phyloP scores from a whole-genome alignment of 257 asterid genomes.

The Echium plantagineum region DNA sequence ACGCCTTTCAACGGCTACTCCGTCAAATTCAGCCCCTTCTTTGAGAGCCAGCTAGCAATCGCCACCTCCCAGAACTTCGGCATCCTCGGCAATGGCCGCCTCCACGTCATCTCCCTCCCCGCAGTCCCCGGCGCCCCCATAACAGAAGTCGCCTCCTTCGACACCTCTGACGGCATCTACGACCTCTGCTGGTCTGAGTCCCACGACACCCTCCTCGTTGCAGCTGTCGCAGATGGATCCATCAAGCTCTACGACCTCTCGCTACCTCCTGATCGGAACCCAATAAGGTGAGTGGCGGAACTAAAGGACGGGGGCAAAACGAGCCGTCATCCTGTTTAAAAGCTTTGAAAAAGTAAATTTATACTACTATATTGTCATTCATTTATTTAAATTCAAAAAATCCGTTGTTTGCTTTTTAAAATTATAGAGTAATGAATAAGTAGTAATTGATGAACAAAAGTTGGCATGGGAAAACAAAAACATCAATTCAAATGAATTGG shows the following conservation, averaged over 20 bases:
- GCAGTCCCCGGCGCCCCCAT: conserved; percentile 39
- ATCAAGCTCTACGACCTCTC: conserved; percentile 77
- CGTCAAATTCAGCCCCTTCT: neutral
- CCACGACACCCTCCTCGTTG: conserved; percentile 76
- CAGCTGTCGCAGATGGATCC: conserved; percentile 89
- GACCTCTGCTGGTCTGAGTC: conserved; percentile 97
- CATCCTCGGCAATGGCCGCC: conserved; percentile 91
- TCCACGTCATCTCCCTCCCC: conserved; percentile 75
- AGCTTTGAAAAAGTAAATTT: too few species aligned
- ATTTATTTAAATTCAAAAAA: too few species aligned
- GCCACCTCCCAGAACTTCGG: conserved; percentile 95
- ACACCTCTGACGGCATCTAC: conserved; percentile 91
- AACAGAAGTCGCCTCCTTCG: conserved; percentile 64
- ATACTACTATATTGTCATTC: too few species aligned
- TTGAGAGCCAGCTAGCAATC: conserved; percentile 32
- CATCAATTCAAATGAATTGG: too few species aligned
- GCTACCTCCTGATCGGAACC: conserved; percentile 69
- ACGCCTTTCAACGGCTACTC: neutral
- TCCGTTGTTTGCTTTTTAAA: too few species aligned
- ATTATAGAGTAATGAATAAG: too few species aligned
- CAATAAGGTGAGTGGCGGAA: conserved; percentile 36
- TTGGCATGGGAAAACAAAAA: too few species aligned
- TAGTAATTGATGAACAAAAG: too few species aligned
- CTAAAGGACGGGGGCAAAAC: too few species aligned
- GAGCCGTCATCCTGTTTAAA: too few species aligned